Conservation (phyloP, 495 filamentous ascomycete species). For the Lasiosphaeria ovina region DNA sequence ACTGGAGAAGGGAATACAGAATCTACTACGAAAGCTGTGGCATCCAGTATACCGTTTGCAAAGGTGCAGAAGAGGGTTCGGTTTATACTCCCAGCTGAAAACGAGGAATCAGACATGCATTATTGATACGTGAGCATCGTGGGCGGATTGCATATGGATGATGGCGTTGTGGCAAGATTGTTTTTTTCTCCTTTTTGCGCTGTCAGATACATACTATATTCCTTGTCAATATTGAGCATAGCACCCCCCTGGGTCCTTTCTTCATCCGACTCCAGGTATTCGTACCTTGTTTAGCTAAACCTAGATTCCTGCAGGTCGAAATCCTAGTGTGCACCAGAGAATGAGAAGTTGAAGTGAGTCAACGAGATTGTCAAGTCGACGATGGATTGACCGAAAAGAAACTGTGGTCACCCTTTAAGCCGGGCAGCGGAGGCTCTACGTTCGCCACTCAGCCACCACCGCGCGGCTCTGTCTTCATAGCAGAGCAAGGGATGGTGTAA, state of each 20-base stretch:
- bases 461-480: no score
- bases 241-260: background rate
- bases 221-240: no score
- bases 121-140: background rate
- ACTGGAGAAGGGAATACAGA: constrained; percentile 21
- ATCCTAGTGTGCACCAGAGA: no score
- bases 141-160: constrained; percentile 4
- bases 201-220: background rate
- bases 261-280: no score
- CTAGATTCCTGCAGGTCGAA: constrained; percentile 4
- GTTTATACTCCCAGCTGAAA: constrained; percentile 43
- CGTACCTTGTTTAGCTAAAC: background rate
- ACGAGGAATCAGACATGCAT: constrained; percentile 8
- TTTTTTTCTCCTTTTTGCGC: constrained; percentile 1
- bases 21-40: constrained; percentile 25
- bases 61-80: constrained; percentile 51
- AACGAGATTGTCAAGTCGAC: no score
- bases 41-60: constrained; percentile 43
- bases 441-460: no score
- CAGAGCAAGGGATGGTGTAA: no score
- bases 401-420: no score
- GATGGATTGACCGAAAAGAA: no score
- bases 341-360: no score
- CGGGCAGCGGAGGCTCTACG: no score
- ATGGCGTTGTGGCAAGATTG: constrained; percentile 1